Base-by-base conservation (phyloP, 768 basidiomycete genomes). In the Melanogaster broomeanus region DNA sequence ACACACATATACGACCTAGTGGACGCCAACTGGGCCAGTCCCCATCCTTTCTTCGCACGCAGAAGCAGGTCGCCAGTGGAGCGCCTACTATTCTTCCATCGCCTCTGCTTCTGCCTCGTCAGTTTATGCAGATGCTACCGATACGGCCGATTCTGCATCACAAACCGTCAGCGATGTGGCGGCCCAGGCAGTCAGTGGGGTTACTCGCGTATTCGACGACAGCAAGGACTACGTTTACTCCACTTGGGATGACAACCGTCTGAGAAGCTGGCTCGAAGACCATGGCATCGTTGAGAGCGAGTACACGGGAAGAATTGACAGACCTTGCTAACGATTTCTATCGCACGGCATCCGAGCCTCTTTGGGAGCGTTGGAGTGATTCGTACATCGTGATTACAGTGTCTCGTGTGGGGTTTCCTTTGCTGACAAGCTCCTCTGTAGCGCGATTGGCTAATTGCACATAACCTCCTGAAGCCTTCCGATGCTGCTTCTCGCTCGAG, bases 301-400 rank as follows among this genome's bases (percentile, higher is more conserved):
- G 19, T 51, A 84, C 78, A 47, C 81, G 82, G 38, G 78, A 82
- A 8, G 85, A 96, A 58, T 68, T 97, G 30, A 66, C 90, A 30
- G 72, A 72, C 11, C 76, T 87, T 63, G 88, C 93, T 80, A 76
- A 78, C 33, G 75, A 82, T 28, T 77, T 83, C 0, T 94, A 93
- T 64, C 81, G 80, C 34, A 74, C 77, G 44, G 75, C 81, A 6
- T 63, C 83, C 19, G 72, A 78, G 49, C 88, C 88, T 3, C 68
- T 88, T 33, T 98, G 90, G 83, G 75, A 90, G 19, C 81, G 84
- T 3, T 98, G 96, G 95, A 86, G 85, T 48, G 87, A 90, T 64
- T 86, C 83, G 3, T 89, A 90, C 65, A 82, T 94, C 45, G 88
- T 89, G 11, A 40, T 31, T 22, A 19, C 11, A 21, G n/a, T 24